A percentile compares a stretch with the other conserved stretches of the same genome.
Conservation (phyloP, 345 rosid species). For the Populus pruinosa region DNA sequence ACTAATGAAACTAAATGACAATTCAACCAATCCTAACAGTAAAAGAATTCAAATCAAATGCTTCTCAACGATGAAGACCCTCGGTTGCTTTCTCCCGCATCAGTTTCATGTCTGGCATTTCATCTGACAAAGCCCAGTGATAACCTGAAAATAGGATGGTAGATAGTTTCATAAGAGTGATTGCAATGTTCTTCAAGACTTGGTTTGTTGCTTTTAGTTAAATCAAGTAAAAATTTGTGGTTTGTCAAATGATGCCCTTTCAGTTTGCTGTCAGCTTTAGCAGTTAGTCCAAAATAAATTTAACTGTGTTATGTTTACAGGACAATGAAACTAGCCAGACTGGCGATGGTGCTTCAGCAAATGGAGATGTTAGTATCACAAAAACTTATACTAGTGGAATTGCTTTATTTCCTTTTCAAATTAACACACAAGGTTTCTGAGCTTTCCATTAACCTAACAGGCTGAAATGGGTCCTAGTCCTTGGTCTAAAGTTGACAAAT, state of each 20-base stretch:
- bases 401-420: conserved; percentile 29
- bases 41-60: no score
- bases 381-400: conserved; percentile 25
- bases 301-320: conserved; percentile 40
- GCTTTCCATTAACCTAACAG: conserved; percentile 46
- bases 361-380: conserved; percentile 57
- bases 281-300: conserved; percentile 9
- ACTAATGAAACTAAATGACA: no score
- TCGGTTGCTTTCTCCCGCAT: no score
- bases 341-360: conserved; percentile 40
- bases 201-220: background rate
- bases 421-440: conserved; percentile 16
- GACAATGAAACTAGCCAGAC: conserved; percentile 52
- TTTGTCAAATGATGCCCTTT: no score
- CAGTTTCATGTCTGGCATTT: background rate
- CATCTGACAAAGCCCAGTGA: background rate
- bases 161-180: background rate
- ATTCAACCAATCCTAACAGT: no score
- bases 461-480: conserved; percentile 57
- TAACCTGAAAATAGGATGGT: background rate
- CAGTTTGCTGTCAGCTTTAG: background rate
- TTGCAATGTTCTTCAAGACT: background rate
- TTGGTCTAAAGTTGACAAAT: conserved; percentile 66
- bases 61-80: no score
- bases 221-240: background rate